Percentiles rank a stretch among this genome's conserved stretches.
phyloP scores from a whole-genome alignment of 208 protist species.

The Wallacemonas sp. region DNA sequence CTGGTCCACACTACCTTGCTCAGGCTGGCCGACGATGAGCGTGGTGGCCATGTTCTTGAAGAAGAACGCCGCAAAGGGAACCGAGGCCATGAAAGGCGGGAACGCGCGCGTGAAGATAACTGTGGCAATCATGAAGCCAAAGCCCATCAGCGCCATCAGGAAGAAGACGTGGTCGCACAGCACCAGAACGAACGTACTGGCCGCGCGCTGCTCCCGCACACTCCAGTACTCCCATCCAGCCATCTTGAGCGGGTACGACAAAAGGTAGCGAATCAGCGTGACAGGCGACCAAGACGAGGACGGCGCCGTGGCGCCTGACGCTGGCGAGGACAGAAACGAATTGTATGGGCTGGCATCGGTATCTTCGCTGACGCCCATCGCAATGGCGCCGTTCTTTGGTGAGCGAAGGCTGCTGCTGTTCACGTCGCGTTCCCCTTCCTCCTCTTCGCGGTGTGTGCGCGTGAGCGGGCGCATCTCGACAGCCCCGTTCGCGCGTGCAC shows the following conservation, averaged over 20 bases:
- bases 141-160: conserved; percentile 32
- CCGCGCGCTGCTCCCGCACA: conserved; percentile 39
- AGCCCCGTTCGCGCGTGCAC: too few species aligned
- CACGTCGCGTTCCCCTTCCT: too few species aligned
- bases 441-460: too few species aligned
- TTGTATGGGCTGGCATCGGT: too few species aligned
- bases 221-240: conserved; percentile 1
- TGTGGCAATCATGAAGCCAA: conserved; percentile 34
- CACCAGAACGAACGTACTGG: conserved; percentile 57
- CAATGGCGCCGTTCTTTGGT: not conserved
- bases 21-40: conserved; percentile 37
- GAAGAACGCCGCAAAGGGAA: conserved; percentile 50
- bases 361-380: too few species aligned
- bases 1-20: conserved; percentile 39
- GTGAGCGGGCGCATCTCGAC: too few species aligned
- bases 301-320: too few species aligned
- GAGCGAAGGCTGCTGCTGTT: too few species aligned
- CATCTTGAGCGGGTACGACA: not conserved
- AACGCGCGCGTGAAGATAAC: conserved; percentile 38
- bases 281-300: too few species aligned
- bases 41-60: conserved; percentile 68
- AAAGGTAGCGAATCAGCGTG: not conserved
- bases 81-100: conserved; percentile 52
- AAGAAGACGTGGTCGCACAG: conserved; percentile 43
- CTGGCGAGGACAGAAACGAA: too few species aligned